These are phyloP conservation scores for Thermothelomyces thermophilus DNA, from an alignment of 2,329 filamentous ascomycete species.

Conservation along the genomic window DNA sequence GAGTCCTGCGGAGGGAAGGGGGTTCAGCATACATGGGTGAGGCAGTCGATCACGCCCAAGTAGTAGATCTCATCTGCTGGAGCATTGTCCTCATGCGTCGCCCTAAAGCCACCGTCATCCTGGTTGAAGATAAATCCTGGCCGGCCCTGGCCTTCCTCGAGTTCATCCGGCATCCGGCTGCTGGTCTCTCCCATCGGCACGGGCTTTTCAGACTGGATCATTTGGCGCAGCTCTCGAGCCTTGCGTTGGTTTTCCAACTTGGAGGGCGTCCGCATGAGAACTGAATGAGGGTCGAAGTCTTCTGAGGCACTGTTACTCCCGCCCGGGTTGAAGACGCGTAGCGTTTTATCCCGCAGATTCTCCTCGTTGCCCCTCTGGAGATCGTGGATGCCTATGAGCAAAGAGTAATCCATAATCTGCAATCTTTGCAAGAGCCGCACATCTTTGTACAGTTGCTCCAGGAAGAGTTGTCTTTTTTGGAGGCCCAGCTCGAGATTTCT, in stretches of 20 bases:
- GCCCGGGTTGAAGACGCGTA: constrained; percentile 90
- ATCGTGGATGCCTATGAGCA: constrained; percentile 92
- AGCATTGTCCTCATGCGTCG: constrained; percentile 82
- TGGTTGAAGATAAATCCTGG: constrained; percentile 77
- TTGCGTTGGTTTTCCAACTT: constrained; percentile 89
- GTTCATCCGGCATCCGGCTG: constrained; percentile 84
- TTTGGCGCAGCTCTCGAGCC: constrained; percentile 81
- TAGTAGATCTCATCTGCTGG: constrained; percentile 94
- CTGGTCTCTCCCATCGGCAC: constrained; percentile 82
- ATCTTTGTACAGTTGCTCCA: constrained; percentile 82
- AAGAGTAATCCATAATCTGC: constrained; percentile 98
- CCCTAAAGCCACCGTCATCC: constrained; percentile 87
- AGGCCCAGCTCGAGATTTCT: constrained; percentile 83
- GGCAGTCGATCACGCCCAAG: constrained; percentile 93
- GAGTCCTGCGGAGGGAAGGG: neutral
- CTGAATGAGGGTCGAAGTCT: constrained; percentile 51
- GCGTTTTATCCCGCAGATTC: constrained; percentile 79
- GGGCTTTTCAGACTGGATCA: constrained; percentile 87
- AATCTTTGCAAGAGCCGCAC: constrained; percentile 79
- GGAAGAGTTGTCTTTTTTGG: constrained; percentile 78
- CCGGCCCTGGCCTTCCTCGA: constrained; percentile 67
- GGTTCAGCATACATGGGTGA: constrained; percentile 73
- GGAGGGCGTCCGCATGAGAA: constrained; percentile 82
- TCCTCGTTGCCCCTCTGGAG: constrained; percentile 87
- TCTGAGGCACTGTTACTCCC: constrained; percentile 50